Evolutionary conservation across 306 rosid genomes (phyloP).

Genomic region (Casuarina equisetifolia): DNA sequence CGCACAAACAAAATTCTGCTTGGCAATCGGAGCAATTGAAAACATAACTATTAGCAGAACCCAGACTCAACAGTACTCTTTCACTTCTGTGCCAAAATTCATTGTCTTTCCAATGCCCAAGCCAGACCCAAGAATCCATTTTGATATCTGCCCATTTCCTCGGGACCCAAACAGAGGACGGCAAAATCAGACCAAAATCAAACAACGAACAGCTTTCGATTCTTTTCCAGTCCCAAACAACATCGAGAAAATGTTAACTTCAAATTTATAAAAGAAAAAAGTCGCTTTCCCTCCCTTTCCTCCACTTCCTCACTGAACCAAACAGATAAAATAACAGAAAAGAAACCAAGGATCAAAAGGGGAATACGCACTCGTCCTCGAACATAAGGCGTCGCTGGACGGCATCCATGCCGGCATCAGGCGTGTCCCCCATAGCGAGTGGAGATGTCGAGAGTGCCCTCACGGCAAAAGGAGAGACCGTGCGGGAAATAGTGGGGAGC

Average conservation of each 20-base stretch:
- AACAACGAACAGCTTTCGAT: not conserved
- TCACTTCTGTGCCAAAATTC: not conserved
- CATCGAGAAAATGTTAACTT: not conserved
- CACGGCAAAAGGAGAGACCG: conserved; percentile 10
- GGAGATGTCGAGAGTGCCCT: conserved; percentile 34
- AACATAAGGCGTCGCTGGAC: conserved; percentile 99
- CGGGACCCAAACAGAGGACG: conserved; percentile 4
- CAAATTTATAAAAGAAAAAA: not conserved
- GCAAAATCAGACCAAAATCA: conserved; percentile 1
- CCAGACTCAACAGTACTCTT: not conserved
- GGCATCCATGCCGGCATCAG: conserved; percentile 90
- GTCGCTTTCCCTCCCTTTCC: not conserved
- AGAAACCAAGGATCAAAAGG: not conserved
- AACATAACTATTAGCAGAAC: not conserved
- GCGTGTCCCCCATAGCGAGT: conserved; percentile 59
- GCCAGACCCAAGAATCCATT: not conserved
- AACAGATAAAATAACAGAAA: not conserved
- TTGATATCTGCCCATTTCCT: not conserved
- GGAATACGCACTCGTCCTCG: conserved; percentile 68
- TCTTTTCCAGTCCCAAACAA: not conserved
- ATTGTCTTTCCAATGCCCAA: not conserved
- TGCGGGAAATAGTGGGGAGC: not conserved
- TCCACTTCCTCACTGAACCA: not conserved
- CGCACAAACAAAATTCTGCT: not conserved
- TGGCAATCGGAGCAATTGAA: not conserved